A percentile compares a stretch with the other conserved stretches of the same genome.
phyloP scores from a whole-genome alignment of 2,329 filamentous ascomycete genomes.

The Zasmidium cellare region DNA sequence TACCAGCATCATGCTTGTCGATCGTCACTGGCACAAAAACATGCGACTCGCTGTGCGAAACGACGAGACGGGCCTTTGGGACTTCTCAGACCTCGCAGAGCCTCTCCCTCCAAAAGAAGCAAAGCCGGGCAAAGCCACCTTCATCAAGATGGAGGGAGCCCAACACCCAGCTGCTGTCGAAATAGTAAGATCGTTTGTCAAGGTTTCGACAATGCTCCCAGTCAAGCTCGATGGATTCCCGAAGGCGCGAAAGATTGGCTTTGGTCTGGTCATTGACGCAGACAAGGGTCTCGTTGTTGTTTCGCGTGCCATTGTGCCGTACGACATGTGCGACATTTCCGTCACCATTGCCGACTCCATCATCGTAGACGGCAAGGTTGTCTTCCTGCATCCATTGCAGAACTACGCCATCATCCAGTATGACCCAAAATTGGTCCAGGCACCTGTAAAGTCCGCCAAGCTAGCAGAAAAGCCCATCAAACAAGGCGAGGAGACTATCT shows the following conservation, averaged over 20 bases:
- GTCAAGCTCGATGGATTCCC: slow-evolving; percentile 98
- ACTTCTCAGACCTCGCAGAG: slow-evolving; percentile 83
- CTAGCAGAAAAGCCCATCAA: slow-evolving; percentile 80
- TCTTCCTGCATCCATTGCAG: slow-evolving; percentile 94
- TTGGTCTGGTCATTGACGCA: slow-evolving; percentile 95
- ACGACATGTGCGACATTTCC: slow-evolving; percentile 94
- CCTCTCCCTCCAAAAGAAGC: slow-evolving; percentile 73
- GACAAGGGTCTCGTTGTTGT: slow-evolving; percentile 94
- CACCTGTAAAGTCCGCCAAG: slow-evolving; percentile 85
- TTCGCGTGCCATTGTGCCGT: slow-evolving; percentile 89
- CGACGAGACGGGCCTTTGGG: slow-evolving; percentile 87
- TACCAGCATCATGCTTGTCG: slow-evolving; percentile 87
- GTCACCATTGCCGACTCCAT: slow-evolving; percentile 97
- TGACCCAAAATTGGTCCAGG: slow-evolving; percentile 88
- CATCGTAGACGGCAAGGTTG: slow-evolving; percentile 87
- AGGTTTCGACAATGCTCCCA: slow-evolving; percentile 89
- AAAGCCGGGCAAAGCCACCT: slow-evolving; percentile 76
- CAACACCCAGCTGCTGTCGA: slow-evolving; percentile 89
- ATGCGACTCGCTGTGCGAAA: slow-evolving; percentile 93
- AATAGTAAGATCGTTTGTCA: slow-evolving; percentile 90
- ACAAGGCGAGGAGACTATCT: slow-evolving; percentile 91
- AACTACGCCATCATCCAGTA: slow-evolving; percentile 97
- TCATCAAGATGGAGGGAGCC: slow-evolving; percentile 87
- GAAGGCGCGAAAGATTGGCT: slow-evolving; percentile 88
- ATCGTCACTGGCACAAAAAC: slow-evolving; percentile 93